A percentile compares a stretch with the other conserved stretches of the same genome.
Evolutionary conservation across 1,284 basidiomycete genomes (phyloP).

Genomic region (Erythrobasidium hasegawianum): DNA sequence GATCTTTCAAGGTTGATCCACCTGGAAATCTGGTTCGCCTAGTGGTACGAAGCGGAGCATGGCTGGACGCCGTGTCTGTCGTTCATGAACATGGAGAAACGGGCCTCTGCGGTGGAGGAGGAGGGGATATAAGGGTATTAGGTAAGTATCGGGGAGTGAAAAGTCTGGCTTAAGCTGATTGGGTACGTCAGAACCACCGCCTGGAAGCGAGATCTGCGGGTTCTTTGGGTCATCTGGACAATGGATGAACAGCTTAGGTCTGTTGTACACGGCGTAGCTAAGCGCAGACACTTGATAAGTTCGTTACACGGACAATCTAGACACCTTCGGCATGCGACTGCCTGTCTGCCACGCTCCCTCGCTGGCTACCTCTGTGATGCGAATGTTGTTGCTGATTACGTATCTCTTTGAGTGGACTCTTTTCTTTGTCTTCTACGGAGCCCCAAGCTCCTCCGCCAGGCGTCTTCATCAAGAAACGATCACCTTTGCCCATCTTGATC

Average conservation of each 20-base stretch:
- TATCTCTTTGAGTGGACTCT: conserved; percentile 6
- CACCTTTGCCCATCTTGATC: conserved; percentile 77
- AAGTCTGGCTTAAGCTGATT: background rate
- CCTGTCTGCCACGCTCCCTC: conserved; percentile 27
- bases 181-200: conserved; percentile 10
- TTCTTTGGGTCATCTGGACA: conserved; percentile 19
- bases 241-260: conserved; percentile 24
- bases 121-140: conserved; percentile 27
- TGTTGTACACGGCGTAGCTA: conserved; percentile 12
- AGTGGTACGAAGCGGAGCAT: conserved; percentile 29
- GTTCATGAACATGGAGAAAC: conserved; percentile 30
- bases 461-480: conserved; percentile 75
- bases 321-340: conserved; percentile 29
- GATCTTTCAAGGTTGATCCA: conserved; percentile 24
- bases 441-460: conserved; percentile 95
- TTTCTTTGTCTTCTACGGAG: conserved; percentile 41
- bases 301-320: background rate
- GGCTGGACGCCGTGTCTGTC: conserved; percentile 32
- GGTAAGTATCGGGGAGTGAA: conserved; percentile 2
- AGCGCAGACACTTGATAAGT: background rate
- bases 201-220: conserved; percentile 20
- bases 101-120: conserved; percentile 26
- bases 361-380: conserved; percentile 6
- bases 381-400: background rate
- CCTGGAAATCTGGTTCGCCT: conserved; percentile 26